phyloP scores from a whole-genome alignment of 2,329 filamentous ascomycete species.

The Alternaria viburni region DNA sequence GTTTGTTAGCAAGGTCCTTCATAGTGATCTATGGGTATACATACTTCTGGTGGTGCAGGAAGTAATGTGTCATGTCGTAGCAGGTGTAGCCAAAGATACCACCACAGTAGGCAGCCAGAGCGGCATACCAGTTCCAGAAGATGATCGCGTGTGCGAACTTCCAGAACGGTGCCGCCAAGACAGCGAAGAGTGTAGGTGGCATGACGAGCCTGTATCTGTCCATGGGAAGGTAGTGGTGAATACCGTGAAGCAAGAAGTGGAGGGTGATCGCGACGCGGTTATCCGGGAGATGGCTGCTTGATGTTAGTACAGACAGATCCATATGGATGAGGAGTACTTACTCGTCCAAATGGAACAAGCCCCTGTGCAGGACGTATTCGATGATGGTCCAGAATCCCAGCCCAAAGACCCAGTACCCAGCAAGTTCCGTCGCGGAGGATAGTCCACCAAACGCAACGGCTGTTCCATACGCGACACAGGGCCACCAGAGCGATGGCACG shows the following conservation, averaged over 20 bases:
- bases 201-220: conserved; percentile 96
- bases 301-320: conserved; percentile 11
- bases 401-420: conserved; percentile 72
- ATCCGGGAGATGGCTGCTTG: conserved; percentile 78
- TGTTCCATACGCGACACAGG: conserved; percentile 76
- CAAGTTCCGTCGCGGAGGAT: conserved; percentile 51
- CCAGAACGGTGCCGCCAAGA: conserved; percentile 89
- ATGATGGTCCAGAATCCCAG: conserved; percentile 85
- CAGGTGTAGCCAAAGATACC: conserved; percentile 94
- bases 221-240: conserved; percentile 99
- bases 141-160: conserved; percentile 84
- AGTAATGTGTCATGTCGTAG: conserved; percentile 98
- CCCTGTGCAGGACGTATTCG: conserved; percentile 88
- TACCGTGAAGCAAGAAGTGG: conserved; percentile 94
- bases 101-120: conserved; percentile 79
- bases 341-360: conserved; percentile 92
- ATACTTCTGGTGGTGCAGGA: conserved; percentile 90
- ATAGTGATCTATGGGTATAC: conserved; percentile 33
- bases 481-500: conserved; percentile 83
- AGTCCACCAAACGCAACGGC: conserved; percentile 68
- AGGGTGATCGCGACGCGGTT: conserved; percentile 84
- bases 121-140: conserved; percentile 83
- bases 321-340: conserved; percentile 57
- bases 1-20: conserved; percentile 11
- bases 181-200: conserved; percentile 87